Evolutionary conservation across 768 basidiomycete genomes (phyloP).

Genomic region (Suillus discolor): DNA sequence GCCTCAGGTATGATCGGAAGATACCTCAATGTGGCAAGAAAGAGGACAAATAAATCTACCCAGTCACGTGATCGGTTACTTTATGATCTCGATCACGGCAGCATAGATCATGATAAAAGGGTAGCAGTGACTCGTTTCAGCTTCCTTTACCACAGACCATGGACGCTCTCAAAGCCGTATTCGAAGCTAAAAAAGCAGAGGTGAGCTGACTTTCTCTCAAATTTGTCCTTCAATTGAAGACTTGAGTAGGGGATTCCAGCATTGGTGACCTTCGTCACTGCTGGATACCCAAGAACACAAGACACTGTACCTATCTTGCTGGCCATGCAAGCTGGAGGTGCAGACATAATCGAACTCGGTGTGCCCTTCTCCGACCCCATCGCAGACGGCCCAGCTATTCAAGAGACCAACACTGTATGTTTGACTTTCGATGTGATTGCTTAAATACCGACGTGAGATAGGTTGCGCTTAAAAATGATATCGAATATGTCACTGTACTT

Average conservation of each 20-base stretch:
- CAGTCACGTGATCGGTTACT: background rate
- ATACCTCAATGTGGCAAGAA: no score
- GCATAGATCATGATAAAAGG: conserved; percentile 2
- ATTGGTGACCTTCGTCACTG: conserved; percentile 87
- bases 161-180: conserved; percentile 33
- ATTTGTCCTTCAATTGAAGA: conserved; percentile 10
- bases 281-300: conserved; percentile 78
- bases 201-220: conserved; percentile 8
- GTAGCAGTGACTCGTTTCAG: background rate
- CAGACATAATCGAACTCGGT: conserved; percentile 92
- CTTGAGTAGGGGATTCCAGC: conserved; percentile 52
- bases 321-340: conserved; percentile 88
- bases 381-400: conserved; percentile 91
- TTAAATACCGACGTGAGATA: conserved; percentile 30
- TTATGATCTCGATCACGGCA: background rate
- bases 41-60: no score
- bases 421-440: background rate
- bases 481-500: conserved; percentile 74
- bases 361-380: conserved; percentile 95
- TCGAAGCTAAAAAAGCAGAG: conserved; percentile 26
- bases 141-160: conserved; percentile 13
- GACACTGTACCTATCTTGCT: conserved; percentile 86
- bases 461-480: conserved; percentile 80
- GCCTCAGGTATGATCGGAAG: no score
- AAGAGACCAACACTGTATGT: conserved; percentile 84